Evolutionary conservation across 345 rosid genomes (phyloP), one percentile per base, ranked within the genome.

Genomic region (Eucalyptus sp.): DNA sequence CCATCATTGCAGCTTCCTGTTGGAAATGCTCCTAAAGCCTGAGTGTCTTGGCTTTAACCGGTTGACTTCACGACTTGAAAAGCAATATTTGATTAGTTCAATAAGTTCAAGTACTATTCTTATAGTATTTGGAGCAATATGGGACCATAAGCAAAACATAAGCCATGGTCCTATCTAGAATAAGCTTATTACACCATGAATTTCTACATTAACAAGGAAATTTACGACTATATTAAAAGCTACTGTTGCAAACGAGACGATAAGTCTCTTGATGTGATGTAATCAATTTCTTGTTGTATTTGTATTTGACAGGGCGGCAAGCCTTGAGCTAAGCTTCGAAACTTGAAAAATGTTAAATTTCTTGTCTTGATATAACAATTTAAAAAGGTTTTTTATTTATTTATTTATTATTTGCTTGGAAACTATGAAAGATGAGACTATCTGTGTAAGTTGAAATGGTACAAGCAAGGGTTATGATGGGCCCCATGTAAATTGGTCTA

Each of bases 1-100:
- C 96, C 49, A 93, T 95, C 49, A 25, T 91, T 89, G 94, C 96
- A 85, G 92, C 92, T 89, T 94, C 93, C 86, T 92, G 95, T 81
- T 93, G 96, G 97, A 94, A 93, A 89, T 94, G 94, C 89, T 44
- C 87, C 86, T 90, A 86, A 50, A 64, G 48, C 50, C 31, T 41
- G 16, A 84, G 48, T 54, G 16, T 83, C n/a, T 41, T 41, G 66
- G 79, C 33, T 46, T 88, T 66, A 58, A 83, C 84, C 33, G 18
- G 24, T 37, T 49, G 64, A 86, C 33, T 89, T 86, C 31, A 48
- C 83, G 0, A 48, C 37, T 16, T 60, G 13, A 49, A 85, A 13
- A 56, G 71, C 18, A 4, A 49, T 24, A n/a, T 88, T 88, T 84
- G 81, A n/a, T 27, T 8, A 11, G 49, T 20, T 50, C 24, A 88